phyloP scores from a whole-genome alignment of 345 rosid genomes.

The Citrus australasica region DNA sequence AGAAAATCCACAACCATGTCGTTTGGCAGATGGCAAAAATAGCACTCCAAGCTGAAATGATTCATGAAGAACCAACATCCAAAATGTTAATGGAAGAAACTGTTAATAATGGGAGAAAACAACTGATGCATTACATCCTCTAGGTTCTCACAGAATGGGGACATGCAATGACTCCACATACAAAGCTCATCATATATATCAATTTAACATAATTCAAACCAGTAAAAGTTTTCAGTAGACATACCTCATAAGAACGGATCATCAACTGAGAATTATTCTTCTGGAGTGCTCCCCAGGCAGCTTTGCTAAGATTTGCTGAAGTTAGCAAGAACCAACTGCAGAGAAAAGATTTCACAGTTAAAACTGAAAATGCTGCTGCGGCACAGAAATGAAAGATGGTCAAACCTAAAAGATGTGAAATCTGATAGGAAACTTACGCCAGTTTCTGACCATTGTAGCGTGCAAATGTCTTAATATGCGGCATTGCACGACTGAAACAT shows the following conservation, averaged over 20 bases:
- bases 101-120: not conserved
- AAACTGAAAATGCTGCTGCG: not conserved
- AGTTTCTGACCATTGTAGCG: constrained; percentile 77
- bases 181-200: not conserved
- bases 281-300: constrained; percentile 97
- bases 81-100: not conserved
- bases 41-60: constrained; percentile 73
- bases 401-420: constrained; percentile 8
- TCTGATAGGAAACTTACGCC: constrained; percentile 50
- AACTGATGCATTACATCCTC: not conserved
- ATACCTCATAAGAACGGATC: constrained; percentile 95
- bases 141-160: not conserved
- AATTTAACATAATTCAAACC: not conserved
- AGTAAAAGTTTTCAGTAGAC: not conserved
- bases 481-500: constrained; percentile 80
- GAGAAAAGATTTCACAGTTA: constrained; percentile 8
- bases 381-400: not conserved
- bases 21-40: constrained; percentile 50
- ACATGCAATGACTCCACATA: constrained; percentile 3
- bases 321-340: constrained; percentile 86
- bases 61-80: not conserved
- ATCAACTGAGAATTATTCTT: constrained; percentile 91
- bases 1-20: constrained; percentile 42
- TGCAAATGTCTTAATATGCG: constrained; percentile 90
- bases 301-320: constrained; percentile 95